Percentiles rank a stretch among this genome's conserved stretches.
These are phyloP conservation scores for Tolypocladium inflatum DNA, from an alignment of 2,329 filamentous ascomycete genomes.

Conservation along the genomic window DNA sequence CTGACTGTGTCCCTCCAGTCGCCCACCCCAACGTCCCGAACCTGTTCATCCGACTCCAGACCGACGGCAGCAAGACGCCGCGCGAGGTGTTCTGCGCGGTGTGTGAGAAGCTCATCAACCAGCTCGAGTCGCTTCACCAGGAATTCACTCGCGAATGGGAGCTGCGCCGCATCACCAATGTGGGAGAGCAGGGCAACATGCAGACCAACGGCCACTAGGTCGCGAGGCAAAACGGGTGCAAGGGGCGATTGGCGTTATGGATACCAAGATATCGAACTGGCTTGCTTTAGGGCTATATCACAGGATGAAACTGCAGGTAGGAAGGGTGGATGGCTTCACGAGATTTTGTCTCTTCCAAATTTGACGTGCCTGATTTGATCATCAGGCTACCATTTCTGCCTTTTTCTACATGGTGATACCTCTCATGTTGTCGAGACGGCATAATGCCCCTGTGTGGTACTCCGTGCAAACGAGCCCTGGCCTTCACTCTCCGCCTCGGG, in stretches of 20 bases:
- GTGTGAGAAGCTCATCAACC: constrained; percentile 73
- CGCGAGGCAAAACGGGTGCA: not conserved
- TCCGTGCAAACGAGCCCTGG: not conserved
- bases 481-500: not conserved
- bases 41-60: constrained; percentile 72
- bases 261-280: constrained; percentile 4
- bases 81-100: constrained; percentile 76
- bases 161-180: constrained; percentile 73
- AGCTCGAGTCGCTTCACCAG: constrained; percentile 69
- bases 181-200: constrained; percentile 45
- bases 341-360: not conserved
- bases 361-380: not conserved
- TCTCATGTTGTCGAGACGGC: not conserved
- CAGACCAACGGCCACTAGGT: constrained; percentile 23
- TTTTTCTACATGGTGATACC: not conserved
- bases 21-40: constrained; percentile 53
- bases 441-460: too few species aligned
- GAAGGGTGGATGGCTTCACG: not conserved
- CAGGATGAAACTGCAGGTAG: not conserved
- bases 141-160: constrained; percentile 93
- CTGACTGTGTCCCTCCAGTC: constrained; percentile 22
- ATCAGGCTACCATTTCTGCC: not conserved
- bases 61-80: constrained; percentile 79
- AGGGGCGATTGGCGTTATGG: constrained; percentile 14
- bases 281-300: constrained; percentile 2